A percentile compares a stretch with the other conserved stretches of the same genome.
These are phyloP conservation scores for Pleurotus pulmonarius DNA, from an alignment of 768 basidiomycete genomes.

Conservation along the genomic window DNA sequence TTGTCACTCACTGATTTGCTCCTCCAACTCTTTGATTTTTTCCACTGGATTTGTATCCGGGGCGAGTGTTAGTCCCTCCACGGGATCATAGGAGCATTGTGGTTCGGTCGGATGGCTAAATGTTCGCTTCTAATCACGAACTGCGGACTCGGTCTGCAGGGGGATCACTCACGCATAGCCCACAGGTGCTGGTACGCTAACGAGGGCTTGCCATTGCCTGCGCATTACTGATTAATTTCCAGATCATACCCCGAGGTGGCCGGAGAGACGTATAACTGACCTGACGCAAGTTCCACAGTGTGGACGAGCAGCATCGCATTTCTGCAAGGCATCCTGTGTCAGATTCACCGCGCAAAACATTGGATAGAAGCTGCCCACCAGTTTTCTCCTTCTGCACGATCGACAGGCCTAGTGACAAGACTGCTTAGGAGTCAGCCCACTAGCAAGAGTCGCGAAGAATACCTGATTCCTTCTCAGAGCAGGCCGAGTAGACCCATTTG, in stretches of 20 bases:
- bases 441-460: conserved; percentile 5
- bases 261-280: conserved; percentile 33
- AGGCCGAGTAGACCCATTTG: conserved; percentile 45
- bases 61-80: conserved; percentile 75
- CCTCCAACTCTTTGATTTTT: conserved; percentile 73
- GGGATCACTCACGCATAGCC: conserved; percentile 68
- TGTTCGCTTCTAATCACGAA: conserved; percentile 12
- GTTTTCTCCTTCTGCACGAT: conserved; percentile 79
- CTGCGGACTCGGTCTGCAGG: background rate
- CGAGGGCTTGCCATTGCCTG: conserved; percentile 78
- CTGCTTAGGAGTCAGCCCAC: conserved; percentile 8
- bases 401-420: conserved; percentile 59
- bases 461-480: conserved; percentile 82
- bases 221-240: conserved; percentile 3
- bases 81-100: conserved; percentile 82
- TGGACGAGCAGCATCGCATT: conserved; percentile 85
- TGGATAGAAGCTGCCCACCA: conserved; percentile 44
- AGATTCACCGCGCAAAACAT: background rate
- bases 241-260: background rate
- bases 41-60: conserved; percentile 77
- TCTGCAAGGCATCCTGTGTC: conserved; percentile 38
- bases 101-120: conserved; percentile 80
- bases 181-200: conserved; percentile 81
- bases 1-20: conserved; percentile 58
- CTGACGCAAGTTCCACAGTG: conserved; percentile 84